Evolutionary conservation across 2,329 filamentous ascomycete species (phyloP), one percentile per base, ranked within the genome.

Genomic region (Clarireedia homoeocarpa): DNA sequence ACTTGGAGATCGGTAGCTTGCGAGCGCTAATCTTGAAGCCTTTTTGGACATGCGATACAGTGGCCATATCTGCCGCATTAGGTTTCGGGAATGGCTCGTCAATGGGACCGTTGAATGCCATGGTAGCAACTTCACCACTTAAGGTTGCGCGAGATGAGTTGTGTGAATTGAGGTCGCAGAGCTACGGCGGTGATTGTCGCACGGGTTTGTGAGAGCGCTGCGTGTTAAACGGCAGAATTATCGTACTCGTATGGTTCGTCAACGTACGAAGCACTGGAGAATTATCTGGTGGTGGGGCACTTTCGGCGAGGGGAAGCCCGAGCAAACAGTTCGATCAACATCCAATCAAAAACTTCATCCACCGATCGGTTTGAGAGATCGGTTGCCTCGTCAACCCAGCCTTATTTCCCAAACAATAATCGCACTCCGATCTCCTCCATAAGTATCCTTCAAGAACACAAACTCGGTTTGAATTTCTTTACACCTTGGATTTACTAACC

Each of bases 1-100:
- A 84, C 72, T 96, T 96, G 65, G 95, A 87, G 71, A 99, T 99
- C 60, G 94, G 94, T 51, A 94, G 84, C 76, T 96, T 96, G 69
- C 90, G 87, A 54, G 89, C 89, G 27, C 82, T 81, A 71, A 97
- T 85, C 65, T 76, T 80, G 77, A 92, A 95, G 66, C 78, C 79
- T 61, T 79, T 77, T 65, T 88, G 83, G 2, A 71, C 72, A 71
- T 83, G 78, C 23, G 74, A 73, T 36, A 70, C 74, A 14, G 86
- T 86, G 6, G 82, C 79, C 49, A 74, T 73, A 7, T 74, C 70
- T 62, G 81, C 71, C 65, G 75, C 67, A 66, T 71, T 68, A 6
- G 80, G 73, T 47, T 74, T 74, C 12, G 82, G 80, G 65, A 76
- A 84, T n/a, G 77, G 75, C 65, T 83, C 78, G 66, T 78, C 73